Evolutionary conservation across 495 filamentous ascomycete genomes (phyloP).

Genomic region (Neurospora intermedia): DNA sequence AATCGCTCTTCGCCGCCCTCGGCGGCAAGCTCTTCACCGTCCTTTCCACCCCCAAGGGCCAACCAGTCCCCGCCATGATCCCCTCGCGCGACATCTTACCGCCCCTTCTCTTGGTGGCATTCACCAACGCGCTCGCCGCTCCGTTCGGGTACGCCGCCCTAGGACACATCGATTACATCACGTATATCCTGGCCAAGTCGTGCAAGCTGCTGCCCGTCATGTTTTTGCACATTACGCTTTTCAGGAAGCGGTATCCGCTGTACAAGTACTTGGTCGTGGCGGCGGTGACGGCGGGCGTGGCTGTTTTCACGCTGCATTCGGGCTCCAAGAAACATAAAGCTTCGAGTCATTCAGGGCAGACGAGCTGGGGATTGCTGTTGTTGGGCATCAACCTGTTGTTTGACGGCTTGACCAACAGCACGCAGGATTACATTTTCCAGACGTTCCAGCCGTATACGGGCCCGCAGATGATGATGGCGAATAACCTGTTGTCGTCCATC

Average conservation of each 20-base stretch:
- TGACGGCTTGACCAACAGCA: slow-evolving; percentile 91
- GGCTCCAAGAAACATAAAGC: slow-evolving; percentile 40
- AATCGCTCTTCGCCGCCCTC: slow-evolving; percentile 78
- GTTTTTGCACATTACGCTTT: slow-evolving; percentile 88
- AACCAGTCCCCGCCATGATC: slow-evolving; percentile 54
- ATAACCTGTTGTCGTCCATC: slow-evolving; percentile 71
- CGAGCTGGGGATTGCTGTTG: slow-evolving; percentile 67
- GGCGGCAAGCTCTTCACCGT: slow-evolving; percentile 75
- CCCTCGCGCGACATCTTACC: slow-evolving; percentile 60
- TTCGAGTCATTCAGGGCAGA: slow-evolving; percentile 28
- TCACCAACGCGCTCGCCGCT: slow-evolving; percentile 77
- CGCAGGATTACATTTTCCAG: slow-evolving; percentile 88
- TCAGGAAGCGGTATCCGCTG: slow-evolving; percentile 79
- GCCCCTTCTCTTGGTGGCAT: slow-evolving; percentile 75
- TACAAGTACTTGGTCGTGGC: slow-evolving; percentile 95
- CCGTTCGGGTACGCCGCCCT: slow-evolving; percentile 94
- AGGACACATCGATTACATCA: slow-evolving; percentile 95
- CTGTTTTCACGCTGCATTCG: slow-evolving; percentile 86
- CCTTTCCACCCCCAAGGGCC: slow-evolving; percentile 44
- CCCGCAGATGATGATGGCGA: slow-evolving; percentile 99
- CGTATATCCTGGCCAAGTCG: slow-evolving; percentile 92
- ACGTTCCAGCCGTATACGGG: slow-evolving; percentile 69
- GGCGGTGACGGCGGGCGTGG: slow-evolving; percentile 82
- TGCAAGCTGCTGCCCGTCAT: slow-evolving; percentile 98
- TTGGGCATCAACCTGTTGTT: slow-evolving; percentile 89